Evolutionary conservation across 306 rosid species (phyloP).

Genomic region (Vigna unguiculata): DNA sequence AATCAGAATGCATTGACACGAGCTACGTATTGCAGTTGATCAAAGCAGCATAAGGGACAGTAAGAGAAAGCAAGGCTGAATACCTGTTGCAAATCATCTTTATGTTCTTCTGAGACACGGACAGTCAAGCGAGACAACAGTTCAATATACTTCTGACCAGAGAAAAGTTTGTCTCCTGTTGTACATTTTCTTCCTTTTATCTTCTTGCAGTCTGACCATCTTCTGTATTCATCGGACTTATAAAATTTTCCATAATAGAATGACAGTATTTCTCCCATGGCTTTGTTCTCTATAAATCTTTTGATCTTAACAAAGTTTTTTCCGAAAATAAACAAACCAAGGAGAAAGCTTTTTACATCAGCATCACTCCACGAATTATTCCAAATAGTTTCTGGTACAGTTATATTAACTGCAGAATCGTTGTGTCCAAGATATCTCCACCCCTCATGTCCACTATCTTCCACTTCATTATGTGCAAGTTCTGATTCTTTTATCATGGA

Average conservation of each 20-base stretch:
- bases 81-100: conserved; percentile 69
- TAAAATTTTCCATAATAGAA: conserved; percentile 85
- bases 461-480: conserved; percentile 39
- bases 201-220: conserved; percentile 73
- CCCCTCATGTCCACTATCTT: conserved; percentile 35
- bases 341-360: conserved; percentile 68
- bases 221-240: conserved; percentile 59
- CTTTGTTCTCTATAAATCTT: conserved; percentile 66
- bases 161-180: conserved; percentile 65
- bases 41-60: background rate
- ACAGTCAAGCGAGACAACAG: conserved; percentile 69
- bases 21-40: conserved; percentile 27
- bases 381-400: conserved; percentile 45
- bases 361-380: conserved; percentile 64
- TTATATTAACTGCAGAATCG: conserved; percentile 38
- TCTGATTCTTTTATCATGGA: conserved; percentile 53
- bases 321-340: conserved; percentile 80
- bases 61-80: conserved; percentile 32
- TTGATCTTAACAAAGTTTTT: conserved; percentile 66
- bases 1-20: conserved; percentile 35
- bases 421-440: conserved; percentile 43
- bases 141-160: conserved; percentile 72
- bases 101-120: conserved; percentile 60
- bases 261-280: conserved; percentile 66
- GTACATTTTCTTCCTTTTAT: conserved; percentile 61